A percentile compares a stretch with the other conserved stretches of the same genome.
Evolutionary conservation across 345 rosid genomes (phyloP).

Genomic region (Ailanthus altissimus): DNA sequence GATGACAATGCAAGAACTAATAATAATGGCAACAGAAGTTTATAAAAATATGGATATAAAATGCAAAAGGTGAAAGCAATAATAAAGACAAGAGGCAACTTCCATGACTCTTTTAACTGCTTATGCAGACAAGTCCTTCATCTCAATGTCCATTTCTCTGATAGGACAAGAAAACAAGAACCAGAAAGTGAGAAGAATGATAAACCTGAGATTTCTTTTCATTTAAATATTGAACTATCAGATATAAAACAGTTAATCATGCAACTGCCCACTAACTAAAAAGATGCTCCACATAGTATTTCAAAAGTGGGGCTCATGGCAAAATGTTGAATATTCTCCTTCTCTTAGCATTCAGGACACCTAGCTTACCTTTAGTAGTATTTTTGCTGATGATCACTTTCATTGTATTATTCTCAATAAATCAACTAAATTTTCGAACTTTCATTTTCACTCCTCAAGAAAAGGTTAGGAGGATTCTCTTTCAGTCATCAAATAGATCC

Average conservation of each 20-base stretch:
- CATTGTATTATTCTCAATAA: not conserved
- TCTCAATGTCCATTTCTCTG: not conserved
- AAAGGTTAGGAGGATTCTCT: not conserved
- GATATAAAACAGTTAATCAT: constrained; percentile 1
- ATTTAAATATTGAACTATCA: not conserved
- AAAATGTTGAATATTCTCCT: not conserved
- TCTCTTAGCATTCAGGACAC: not conserved
- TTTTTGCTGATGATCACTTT: not conserved
- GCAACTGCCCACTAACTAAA: not conserved
- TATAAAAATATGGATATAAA: not conserved
- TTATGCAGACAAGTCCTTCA: not conserved
- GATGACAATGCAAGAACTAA: not conserved
- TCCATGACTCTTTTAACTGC: constrained; percentile 4
- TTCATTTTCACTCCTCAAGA: not conserved
- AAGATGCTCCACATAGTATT: not conserved
- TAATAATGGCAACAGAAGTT: not conserved
- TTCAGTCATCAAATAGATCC: not conserved
- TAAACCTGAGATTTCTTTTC: not conserved
- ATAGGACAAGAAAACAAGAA: not conserved
- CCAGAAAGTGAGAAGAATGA: not conserved
- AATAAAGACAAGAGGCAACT: not conserved
- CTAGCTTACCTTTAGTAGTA: not conserved
- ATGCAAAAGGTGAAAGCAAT: not conserved
- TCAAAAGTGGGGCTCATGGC: not conserved
- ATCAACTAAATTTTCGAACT: not conserved